Evolutionary conservation across 2,329 filamentous ascomycete genomes (phyloP), one percentile per base, ranked within the genome.

Genomic region (Colletotrichum spinosum): DNA sequence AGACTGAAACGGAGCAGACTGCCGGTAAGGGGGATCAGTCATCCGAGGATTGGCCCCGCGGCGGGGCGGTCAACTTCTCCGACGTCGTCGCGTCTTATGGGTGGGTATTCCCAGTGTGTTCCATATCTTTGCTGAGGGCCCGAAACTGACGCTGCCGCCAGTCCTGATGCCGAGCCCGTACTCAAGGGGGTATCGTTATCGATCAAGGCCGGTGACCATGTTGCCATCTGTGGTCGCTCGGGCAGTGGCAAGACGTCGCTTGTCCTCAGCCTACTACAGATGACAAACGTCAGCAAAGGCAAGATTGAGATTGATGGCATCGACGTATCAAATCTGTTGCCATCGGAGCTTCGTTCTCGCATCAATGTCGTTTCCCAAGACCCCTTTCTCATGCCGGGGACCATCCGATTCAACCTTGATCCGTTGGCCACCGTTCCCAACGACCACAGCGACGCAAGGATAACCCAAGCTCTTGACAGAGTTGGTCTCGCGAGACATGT

Each of bases 241-340:
- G 70, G 70, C 42, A 83, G 83, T 2, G 84, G 85, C 7, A 86
- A 87, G 68, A 84, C 80, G 6, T 83, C 54, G n/a, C 65, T 69
- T 33, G 52, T 65, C 9, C 53, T 53, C 39, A 60, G 56, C 41
- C 50, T 86, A 4, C 79, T 85, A 62, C 78, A 82, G 25, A 78
- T 86, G 70, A 71, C 83, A n/a, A 79, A 85, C 34, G 69, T 79
- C 5, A 75, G 76, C 3, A 56, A 72, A 2, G 83, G 84, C 10
- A 73, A 65, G 8, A 81, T 86, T 39, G 70, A 65, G 1, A 74
- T 86, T 25, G 83, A 86, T 59, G 78, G 73, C 2, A 50, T 83
- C 2, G 79, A 83, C 51, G 67, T 74, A 2, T 65, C 70, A 34
- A 71, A 67, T 2, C 25, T 25, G 25, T 25, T 25, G 25, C 25